Percentiles rank a stretch among this genome's conserved stretches.
Evolutionary conservation across 805 yeast genomes (phyloP).

Genomic region (Spathaspora hagerdaliae): DNA sequence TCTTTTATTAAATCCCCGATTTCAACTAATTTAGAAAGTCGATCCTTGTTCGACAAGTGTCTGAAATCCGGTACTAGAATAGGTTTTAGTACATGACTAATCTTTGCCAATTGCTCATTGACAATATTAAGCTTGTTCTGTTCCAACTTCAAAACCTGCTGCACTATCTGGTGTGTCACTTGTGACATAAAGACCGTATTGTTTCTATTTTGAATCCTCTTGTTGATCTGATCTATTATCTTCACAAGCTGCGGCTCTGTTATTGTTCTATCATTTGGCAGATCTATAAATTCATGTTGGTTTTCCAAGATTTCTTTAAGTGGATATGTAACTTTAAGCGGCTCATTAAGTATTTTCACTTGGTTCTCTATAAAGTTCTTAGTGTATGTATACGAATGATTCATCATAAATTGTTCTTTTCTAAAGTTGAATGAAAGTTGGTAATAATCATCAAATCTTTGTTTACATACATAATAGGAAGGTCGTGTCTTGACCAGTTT

Average conservation of each 20-base stretch:
- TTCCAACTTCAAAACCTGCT: slow-evolving; percentile 33
- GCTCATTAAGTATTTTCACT: slow-evolving; percentile 22
- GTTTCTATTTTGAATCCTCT: slow-evolving; percentile 6
- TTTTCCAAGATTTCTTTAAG: slow-evolving; percentile 11
- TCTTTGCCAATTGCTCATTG: slow-evolving; percentile 21
- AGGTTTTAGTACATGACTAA: slow-evolving; percentile 5
- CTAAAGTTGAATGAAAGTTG: too few relatives aligned
- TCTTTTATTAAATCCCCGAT: slow-evolving; percentile 22
- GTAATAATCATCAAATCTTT: too few relatives aligned
- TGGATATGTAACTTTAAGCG: slow-evolving; percentile 18
- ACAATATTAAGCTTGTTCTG: slow-evolving; percentile 22
- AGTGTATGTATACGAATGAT: slow-evolving; percentile 23
- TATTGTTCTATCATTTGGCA: slow-evolving; percentile 4
- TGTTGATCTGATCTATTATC: slow-evolving; percentile 20
- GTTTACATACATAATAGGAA: too few relatives aligned
- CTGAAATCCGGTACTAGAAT: slow-evolving; percentile 7
- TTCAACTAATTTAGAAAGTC: slow-evolving; percentile 12
- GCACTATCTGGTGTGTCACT: slow-evolving; percentile 32
- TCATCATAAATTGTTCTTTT: slow-evolving; percentile 2
- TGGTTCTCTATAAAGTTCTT: slow-evolving; percentile 32
- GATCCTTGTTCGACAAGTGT: slow-evolving; percentile 11
- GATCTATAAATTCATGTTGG: slow-evolving; percentile 1
- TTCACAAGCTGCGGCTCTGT: slow-evolving; percentile 7
- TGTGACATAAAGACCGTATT: slow-evolving; percentile 15
- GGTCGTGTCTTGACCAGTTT: too few relatives aligned